Conservation (phyloP, 202 grass and related monocot species). For the Digitaria exilis region DNA sequence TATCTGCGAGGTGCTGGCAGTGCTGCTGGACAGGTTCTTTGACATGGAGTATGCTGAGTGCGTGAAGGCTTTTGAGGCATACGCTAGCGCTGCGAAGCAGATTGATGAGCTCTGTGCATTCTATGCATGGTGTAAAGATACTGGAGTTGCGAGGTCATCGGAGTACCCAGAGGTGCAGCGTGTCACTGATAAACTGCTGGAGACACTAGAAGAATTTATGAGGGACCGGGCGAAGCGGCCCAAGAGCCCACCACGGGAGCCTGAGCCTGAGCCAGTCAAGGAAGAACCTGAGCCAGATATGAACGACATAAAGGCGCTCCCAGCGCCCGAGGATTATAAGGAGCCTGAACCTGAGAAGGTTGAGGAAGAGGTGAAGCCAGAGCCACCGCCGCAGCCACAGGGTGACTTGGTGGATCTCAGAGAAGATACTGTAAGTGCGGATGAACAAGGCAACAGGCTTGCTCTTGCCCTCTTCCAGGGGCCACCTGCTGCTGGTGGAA, state of each 20-base stretch:
- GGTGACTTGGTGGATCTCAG: constrained; percentile 80
- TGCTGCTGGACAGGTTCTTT: constrained; percentile 93
- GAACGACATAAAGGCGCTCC: constrained; percentile 90
- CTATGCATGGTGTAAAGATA: constrained; percentile 93
- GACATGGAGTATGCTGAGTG: constrained; percentile 96
- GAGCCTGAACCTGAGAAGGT: constrained; percentile 74
- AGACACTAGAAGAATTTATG: constrained; percentile 96
- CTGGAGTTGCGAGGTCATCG: constrained; percentile 83
- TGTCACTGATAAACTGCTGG: constrained; percentile 90
- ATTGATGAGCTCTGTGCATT: constrained; percentile 93
- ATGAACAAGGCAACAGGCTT: constrained; percentile 87
- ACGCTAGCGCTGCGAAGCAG: constrained; percentile 95
- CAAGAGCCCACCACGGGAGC: constrained; percentile 70
- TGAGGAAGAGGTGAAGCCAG: constrained; percentile 66
- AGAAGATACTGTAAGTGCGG: constrained; percentile 62
- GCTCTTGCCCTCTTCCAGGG: constrained; percentile 88
- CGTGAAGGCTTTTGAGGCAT: constrained; percentile 89
- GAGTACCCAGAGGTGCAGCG: constrained; percentile 97
- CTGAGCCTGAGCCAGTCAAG: constrained; percentile 60
- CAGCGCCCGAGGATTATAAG: constrained; percentile 85
- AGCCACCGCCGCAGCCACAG: constrained; percentile 57
- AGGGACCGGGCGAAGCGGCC: constrained; percentile 72
- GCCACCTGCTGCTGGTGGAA: constrained; percentile 58
- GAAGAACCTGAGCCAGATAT: constrained; percentile 76
- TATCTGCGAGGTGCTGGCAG: constrained; percentile 77